A percentile compares a stretch with the other conserved stretches of the same genome.
phyloP scores from a whole-genome alignment of 495 filamentous ascomycete genomes.

The Podospora bellae-mahoneyi region DNA sequence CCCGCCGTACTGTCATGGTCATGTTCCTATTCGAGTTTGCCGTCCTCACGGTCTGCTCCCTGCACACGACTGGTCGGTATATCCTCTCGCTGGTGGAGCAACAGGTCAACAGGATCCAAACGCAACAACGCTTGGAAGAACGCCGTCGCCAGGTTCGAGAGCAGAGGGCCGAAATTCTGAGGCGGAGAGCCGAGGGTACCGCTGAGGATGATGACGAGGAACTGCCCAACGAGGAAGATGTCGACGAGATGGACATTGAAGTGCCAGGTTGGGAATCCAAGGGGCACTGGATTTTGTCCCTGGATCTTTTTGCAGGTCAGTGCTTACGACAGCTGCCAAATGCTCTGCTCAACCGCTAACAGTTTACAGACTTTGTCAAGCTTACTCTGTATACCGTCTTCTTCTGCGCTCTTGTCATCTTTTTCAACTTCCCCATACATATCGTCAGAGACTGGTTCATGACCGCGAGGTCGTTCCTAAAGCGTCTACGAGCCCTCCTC shows the following conservation, averaged over 20 bases:
- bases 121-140: slow-evolving; percentile 59
- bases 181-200: slow-evolving; percentile 53
- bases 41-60: slow-evolving; percentile 72
- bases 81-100: slow-evolving; percentile 74
- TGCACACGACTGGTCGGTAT: slow-evolving; percentile 76
- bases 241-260: slow-evolving; percentile 91
- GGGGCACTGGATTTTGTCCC: slow-evolving; percentile 84
- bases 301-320: slow-evolving; percentile 80
- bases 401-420: slow-evolving; percentile 87
- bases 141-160: slow-evolving; percentile 54
- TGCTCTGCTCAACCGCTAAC: background rate
- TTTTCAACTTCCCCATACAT: slow-evolving; percentile 93
- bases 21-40: slow-evolving; percentile 99
- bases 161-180: slow-evolving; percentile 60
- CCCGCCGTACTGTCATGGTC: slow-evolving; percentile 97
- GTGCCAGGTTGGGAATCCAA: slow-evolving; percentile 96
- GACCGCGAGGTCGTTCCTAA: slow-evolving; percentile 85
- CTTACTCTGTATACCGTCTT: slow-evolving; percentile 83
- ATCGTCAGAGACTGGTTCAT: slow-evolving; percentile 94
- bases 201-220: slow-evolving; percentile 43
- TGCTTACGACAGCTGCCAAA: background rate
- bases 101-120: slow-evolving; percentile 67
- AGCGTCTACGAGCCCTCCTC: slow-evolving; percentile 80
- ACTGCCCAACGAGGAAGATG: slow-evolving; percentile 66
- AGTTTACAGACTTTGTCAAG: slow-evolving; percentile 74